These are phyloP conservation scores for Neurospora discreta DNA, from an alignment of 495 filamentous ascomycete genomes.

Conservation along the genomic window DNA sequence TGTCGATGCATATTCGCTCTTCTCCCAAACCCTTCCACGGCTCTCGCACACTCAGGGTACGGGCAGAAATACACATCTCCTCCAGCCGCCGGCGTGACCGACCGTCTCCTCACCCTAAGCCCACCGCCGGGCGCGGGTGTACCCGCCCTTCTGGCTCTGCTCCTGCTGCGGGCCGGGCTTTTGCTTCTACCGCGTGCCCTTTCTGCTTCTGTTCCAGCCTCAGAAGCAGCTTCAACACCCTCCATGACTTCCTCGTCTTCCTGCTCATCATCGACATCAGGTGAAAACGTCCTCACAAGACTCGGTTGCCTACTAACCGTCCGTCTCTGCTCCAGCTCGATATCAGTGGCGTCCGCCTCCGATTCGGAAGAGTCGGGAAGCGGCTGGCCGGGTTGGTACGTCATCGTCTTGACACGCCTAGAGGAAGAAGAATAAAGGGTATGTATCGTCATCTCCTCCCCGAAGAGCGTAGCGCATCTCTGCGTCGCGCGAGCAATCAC, in stretches of 20 bases:
- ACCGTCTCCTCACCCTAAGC: neutral
- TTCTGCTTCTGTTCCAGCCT: neutral
- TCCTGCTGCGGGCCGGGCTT: slow-evolving; percentile 1
- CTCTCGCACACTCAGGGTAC: slow-evolving; percentile 7
- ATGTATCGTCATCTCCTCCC: slow-evolving; percentile 50
- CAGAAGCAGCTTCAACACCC: neutral
- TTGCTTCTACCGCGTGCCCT: neutral
- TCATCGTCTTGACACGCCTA: slow-evolving; percentile 1
- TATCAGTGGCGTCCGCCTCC: slow-evolving; percentile 12
- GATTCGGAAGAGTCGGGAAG: slow-evolving; percentile 24
- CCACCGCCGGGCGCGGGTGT: neutral
- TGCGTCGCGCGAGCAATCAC: slow-evolving; percentile 54
- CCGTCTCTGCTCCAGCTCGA: slow-evolving; percentile 1
- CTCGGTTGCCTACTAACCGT: slow-evolving; percentile 16
- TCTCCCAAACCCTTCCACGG: slow-evolving; percentile 7
- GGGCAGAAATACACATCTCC: slow-evolving; percentile 8
- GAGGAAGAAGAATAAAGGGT: slow-evolving; percentile 25
- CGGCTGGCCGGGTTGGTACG: slow-evolving; percentile 25
- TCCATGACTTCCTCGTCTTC: neutral
- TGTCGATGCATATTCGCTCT: slow-evolving; percentile 16
- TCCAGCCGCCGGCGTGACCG: neutral
- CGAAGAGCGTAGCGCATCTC: slow-evolving; percentile 62
- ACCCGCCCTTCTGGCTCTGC: neutral
- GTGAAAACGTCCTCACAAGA: neutral
- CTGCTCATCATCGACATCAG: neutral